These are phyloP conservation scores for Schizonepeta tenuifolia DNA, from an alignment of 257 asterid species.

Conservation along the genomic window DNA sequence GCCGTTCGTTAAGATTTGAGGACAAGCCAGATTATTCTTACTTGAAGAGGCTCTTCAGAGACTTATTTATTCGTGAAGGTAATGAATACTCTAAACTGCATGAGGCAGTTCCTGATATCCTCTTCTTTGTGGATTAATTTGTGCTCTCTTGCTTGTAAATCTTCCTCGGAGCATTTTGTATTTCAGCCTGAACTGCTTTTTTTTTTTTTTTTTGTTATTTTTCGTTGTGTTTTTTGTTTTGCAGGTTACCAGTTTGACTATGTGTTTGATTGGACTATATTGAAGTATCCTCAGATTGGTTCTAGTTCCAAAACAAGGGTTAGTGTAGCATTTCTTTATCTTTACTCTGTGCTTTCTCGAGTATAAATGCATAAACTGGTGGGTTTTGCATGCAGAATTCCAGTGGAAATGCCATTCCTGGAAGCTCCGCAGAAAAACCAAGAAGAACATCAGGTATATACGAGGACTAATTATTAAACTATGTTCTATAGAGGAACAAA, in stretches of 20 bases:
- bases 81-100: slow-evolving; percentile 19
- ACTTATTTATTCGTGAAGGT: slow-evolving; percentile 94
- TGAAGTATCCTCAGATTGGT: slow-evolving; percentile 92
- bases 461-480: neutral
- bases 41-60: slow-evolving; percentile 90
- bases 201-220: no score
- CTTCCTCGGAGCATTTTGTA: slow-evolving; percentile 16
- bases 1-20: slow-evolving; percentile 89
- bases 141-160: slow-evolving; percentile 28
- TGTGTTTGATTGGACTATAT: slow-evolving; percentile 91
- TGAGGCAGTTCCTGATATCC: slow-evolving; percentile 14
- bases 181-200: slow-evolving; percentile 13
- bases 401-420: slow-evolving; percentile 57
- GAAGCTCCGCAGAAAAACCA: slow-evolving; percentile 54
- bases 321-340: slow-evolving; percentile 35
- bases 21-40: slow-evolving; percentile 94
- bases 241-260: slow-evolving; percentile 92
- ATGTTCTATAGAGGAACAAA: neutral
- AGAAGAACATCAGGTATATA: slow-evolving; percentile 57
- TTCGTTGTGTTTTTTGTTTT: no score
- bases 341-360: slow-evolving; percentile 18
- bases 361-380: slow-evolving; percentile 26
- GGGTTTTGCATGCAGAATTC: slow-evolving; percentile 56
- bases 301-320: slow-evolving; percentile 83
- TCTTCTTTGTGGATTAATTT: neutral